phyloP scores from a whole-genome alignment of 2,329 filamentous ascomycete genomes.

The Zarea fungicola region DNA sequence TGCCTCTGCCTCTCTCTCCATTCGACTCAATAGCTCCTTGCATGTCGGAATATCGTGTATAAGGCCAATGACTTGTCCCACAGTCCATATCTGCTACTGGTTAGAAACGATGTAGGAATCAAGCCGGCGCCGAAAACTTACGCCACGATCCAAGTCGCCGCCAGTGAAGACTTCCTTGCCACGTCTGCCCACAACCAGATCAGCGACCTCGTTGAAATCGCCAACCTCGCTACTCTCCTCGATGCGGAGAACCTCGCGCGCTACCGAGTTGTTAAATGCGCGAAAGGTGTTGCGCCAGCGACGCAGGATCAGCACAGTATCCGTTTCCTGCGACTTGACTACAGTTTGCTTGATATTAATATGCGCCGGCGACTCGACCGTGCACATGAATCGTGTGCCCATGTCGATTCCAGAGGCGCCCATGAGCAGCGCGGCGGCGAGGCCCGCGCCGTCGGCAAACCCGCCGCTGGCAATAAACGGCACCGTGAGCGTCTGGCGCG shows the following conservation, averaged over 20 bases:
- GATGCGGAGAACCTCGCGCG: slow-evolving; percentile 71
- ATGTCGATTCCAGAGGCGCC: slow-evolving; percentile 96
- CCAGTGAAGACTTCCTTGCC: slow-evolving; percentile 89
- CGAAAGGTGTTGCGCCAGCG: slow-evolving; percentile 91
- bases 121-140: slow-evolving; percentile 30
- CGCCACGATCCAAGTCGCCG: slow-evolving; percentile 86
- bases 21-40: slow-evolving; percentile 60
- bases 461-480: slow-evolving; percentile 96
- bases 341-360: slow-evolving; percentile 90
- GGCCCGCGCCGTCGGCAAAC: slow-evolving; percentile 88
- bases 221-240: slow-evolving; percentile 78
- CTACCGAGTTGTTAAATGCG: slow-evolving; percentile 85
- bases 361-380: slow-evolving; percentile 90
- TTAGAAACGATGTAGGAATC: not conserved
- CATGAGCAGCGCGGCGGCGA: slow-evolving; percentile 83
- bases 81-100: slow-evolving; percentile 60
- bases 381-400: slow-evolving; percentile 97
- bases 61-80: slow-evolving; percentile 86
- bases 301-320: slow-evolving; percentile 81
- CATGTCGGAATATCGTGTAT: slow-evolving; percentile 81
- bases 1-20: slow-evolving; percentile 70
- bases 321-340: slow-evolving; percentile 79
- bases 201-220: slow-evolving; percentile 84
- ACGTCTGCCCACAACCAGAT: slow-evolving; percentile 82
- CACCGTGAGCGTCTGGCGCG: slow-evolving; percentile 74